Percentiles rank a stretch among this genome's conserved stretches.
phyloP scores from a whole-genome alignment of 1,284 basidiomycete genomes.

The Ganoderma leucocontextum region DNA sequence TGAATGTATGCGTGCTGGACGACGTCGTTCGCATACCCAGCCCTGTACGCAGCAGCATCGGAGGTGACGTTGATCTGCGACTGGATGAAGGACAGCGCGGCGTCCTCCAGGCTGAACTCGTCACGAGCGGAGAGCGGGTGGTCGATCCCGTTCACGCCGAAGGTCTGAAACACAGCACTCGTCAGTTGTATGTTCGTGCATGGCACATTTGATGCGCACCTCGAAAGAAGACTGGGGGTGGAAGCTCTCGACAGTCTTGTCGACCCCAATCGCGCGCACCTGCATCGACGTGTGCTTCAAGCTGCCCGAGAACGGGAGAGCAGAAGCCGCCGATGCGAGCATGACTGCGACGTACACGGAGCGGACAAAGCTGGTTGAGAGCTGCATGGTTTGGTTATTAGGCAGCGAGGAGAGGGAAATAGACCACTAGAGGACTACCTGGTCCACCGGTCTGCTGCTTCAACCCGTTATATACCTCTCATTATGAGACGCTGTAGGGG shows the following conservation, averaged over 20 bases:
- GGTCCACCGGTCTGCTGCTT: not conserved
- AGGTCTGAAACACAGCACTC: constrained; percentile 44
- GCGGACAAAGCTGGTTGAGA: constrained; percentile 25
- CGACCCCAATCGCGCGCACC: constrained; percentile 44
- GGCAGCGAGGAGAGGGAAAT: not conserved
- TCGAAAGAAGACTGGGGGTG: constrained; percentile 54
- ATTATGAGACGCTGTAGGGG: not conserved
- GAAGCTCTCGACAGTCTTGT: constrained; percentile 49
- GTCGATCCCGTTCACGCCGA: constrained; percentile 46
- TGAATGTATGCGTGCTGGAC: constrained; percentile 48
- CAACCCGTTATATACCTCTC: not conserved
- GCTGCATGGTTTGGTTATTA: constrained; percentile 16
- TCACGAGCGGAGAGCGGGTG: constrained; percentile 42
- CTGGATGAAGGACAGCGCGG: constrained; percentile 41
- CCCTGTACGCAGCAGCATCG: constrained; percentile 37
- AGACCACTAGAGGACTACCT: not conserved
- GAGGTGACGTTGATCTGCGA: constrained; percentile 37
- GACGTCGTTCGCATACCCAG: constrained; percentile 40
- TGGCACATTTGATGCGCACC: constrained; percentile 34
- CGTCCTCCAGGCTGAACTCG: constrained; percentile 38
- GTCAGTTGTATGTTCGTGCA: constrained; percentile 1
- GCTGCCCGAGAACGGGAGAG: constrained; percentile 47
- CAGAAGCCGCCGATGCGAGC: constrained; percentile 36
- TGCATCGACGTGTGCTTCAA: constrained; percentile 51
- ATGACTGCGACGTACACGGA: constrained; percentile 40